Conservation (phyloP, 108 stramenopile genomes). For the Cyclotella sp. region DNA sequence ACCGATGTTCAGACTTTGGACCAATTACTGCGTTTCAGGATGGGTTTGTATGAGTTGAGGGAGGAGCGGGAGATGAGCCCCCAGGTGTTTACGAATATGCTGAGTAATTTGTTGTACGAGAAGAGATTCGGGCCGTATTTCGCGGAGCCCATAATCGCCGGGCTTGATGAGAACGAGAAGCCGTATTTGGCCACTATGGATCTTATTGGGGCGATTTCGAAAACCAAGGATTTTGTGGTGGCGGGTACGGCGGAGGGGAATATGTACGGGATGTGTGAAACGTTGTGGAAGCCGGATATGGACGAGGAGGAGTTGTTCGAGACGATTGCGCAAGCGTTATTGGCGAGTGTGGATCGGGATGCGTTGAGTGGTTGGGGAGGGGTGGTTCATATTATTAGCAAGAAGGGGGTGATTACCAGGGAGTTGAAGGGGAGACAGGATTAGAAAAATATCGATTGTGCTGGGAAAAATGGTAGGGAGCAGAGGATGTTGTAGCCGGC, state of each 20-base stretch:
- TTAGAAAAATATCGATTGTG: conserved; percentile 31
- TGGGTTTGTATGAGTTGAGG: conserved; percentile 92
- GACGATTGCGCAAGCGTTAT: conserved; percentile 94
- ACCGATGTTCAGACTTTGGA: conserved; percentile 96
- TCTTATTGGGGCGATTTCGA: conserved; percentile 93
- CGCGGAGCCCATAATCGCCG: conserved; percentile 96
- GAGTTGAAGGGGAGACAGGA: conserved; percentile 94
- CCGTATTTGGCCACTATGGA: conserved; percentile 98
- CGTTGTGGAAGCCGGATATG: conserved; percentile 94
- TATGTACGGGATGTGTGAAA: conserved; percentile 98
- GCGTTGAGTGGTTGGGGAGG: conserved; percentile 99
- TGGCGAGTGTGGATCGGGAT: conserved; percentile 97
- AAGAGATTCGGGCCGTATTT: conserved; percentile 99
- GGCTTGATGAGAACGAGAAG: conserved; percentile 83
- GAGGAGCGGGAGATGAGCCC: conserved; percentile 98
- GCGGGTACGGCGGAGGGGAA: conserved; percentile 97
- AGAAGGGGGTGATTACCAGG: conserved; percentile 82
- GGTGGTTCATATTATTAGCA: conserved; percentile 97
- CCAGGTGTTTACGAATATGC: conserved; percentile 88
- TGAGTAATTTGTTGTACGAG: conserved; percentile 93
- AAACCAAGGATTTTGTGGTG: conserved; percentile 96
- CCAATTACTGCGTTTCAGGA: conserved; percentile 84
- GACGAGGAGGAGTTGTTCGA: conserved; percentile 97
- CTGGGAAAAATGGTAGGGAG: background rate
- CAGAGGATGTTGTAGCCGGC: background rate